phyloP scores from a whole-genome alignment of 2,329 filamentous ascomycete genomes.

The Sclerotinia minor region DNA sequence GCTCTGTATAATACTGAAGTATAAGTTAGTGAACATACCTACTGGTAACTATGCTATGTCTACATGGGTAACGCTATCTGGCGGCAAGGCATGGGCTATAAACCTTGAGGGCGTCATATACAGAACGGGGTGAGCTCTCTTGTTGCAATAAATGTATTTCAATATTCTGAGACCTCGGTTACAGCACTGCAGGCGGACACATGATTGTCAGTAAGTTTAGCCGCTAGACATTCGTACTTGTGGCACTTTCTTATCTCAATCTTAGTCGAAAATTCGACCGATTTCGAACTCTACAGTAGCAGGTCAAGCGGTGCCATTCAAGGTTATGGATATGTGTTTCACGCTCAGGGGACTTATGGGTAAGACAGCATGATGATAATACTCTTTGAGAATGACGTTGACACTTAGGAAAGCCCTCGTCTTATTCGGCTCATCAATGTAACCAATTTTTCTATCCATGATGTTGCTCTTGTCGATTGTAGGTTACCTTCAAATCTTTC shows the following conservation, averaged over 20 bases:
- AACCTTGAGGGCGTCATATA: conserved; percentile 55
- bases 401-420: conserved; percentile 25
- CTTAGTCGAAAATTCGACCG: conserved; percentile 47
- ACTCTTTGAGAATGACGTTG: background rate
- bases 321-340: conserved; percentile 53
- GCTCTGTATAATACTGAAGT: background rate
- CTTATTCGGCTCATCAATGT: conserved; percentile 30
- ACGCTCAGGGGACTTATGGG: conserved; percentile 34
- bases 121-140: conserved; percentile 45
- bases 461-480: conserved; percentile 33
- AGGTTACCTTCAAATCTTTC: background rate
- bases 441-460: conserved; percentile 30
- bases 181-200: conserved; percentile 47
- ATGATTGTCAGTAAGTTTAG: conserved; percentile 48
- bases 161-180: background rate
- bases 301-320: conserved; percentile 54
- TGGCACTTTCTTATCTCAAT: background rate
- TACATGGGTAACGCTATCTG: conserved; percentile 51
- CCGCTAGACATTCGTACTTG: too few species aligned
- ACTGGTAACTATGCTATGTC: conserved; percentile 44
- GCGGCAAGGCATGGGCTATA: conserved; percentile 51
- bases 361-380: background rate
- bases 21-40: conserved; percentile 21
- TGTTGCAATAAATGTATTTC: background rate
- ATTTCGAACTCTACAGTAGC: conserved; percentile 56